A percentile compares a stretch with the other conserved stretches of the same genome.
Conservation (phyloP, 148 eudicot genomes). For the Rhododendron griersonianum region DNA sequence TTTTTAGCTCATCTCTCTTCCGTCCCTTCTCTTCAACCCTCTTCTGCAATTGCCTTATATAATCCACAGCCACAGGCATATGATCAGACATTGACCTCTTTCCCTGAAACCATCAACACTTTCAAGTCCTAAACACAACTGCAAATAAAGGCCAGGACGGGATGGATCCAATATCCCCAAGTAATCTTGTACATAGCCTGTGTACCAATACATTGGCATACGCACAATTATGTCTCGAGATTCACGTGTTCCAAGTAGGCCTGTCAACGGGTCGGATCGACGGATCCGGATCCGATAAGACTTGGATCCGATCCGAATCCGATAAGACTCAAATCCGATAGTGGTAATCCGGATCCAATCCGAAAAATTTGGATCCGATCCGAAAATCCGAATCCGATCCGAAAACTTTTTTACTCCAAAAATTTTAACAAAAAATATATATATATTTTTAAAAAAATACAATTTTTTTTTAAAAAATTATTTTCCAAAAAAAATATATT, state of each 20-base stretch:
- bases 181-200: neutral
- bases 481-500: no score
- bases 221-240: neutral
- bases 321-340: no score
- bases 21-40: conserved; percentile 17
- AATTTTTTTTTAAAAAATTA: no score
- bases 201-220: neutral
- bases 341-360: no score
- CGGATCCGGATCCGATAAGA: no score
- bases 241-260: neutral
- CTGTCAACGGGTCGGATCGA: no score
- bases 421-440: no score
- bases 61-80: conserved; percentile 28
- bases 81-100: conserved; percentile 40
- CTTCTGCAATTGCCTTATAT: conserved; percentile 30
- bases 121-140: neutral
- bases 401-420: no score
- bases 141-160: neutral
- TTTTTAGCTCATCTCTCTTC: conserved; percentile 32
- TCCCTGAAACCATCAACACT: conserved; percentile 19
- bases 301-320: no score
- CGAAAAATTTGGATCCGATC: no score
- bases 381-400: no score
- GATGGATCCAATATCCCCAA: neutral
- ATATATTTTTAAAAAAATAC: no score